These are phyloP conservation scores for Auricularia cornea DNA, from an alignment of 768 basidiomycete species.

Conservation along the genomic window DNA sequence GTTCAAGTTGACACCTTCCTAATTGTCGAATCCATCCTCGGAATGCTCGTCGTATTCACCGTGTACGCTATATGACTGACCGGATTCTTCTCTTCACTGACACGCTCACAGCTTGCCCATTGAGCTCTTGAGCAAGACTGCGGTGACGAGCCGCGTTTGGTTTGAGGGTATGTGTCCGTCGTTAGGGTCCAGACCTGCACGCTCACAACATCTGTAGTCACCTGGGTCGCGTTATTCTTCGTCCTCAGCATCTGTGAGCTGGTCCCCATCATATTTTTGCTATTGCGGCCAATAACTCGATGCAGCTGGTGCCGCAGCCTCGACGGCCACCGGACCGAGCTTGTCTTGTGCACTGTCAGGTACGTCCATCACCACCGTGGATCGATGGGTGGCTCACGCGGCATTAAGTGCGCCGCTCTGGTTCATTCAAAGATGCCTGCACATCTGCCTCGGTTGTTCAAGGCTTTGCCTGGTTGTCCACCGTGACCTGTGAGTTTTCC, in stretches of 20 bases:
- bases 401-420: background rate
- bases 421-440: conserved; percentile 24
- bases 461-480: conserved; percentile 51
- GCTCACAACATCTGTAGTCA: conserved; percentile 17
- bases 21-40: conserved; percentile 48
- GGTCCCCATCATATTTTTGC: background rate
- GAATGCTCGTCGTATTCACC: conserved; percentile 49
- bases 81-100: conserved; percentile 4
- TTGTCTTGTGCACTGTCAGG: conserved; percentile 27
- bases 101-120: conserved; percentile 40
- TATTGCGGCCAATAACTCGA: conserved; percentile 1
- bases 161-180: conserved; percentile 35
- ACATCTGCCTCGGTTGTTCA: conserved; percentile 46
- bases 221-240: conserved; percentile 53
- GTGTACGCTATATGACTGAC: conserved; percentile 35
- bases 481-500: conserved; percentile 30
- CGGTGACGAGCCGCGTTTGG: conserved; percentile 56
- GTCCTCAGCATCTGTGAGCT: conserved; percentile 50
- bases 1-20: conserved; percentile 48
- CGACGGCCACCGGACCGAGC: conserved; percentile 32
- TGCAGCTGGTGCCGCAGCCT: conserved; percentile 45
- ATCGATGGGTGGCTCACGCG: conserved; percentile 1
- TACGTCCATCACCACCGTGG: conserved; percentile 9
- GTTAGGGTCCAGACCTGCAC: background rate
- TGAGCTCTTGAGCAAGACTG: conserved; percentile 44